Conservation (phyloP, 2,329 filamentous ascomycete genomes). For the Calycina herbarum region DNA sequence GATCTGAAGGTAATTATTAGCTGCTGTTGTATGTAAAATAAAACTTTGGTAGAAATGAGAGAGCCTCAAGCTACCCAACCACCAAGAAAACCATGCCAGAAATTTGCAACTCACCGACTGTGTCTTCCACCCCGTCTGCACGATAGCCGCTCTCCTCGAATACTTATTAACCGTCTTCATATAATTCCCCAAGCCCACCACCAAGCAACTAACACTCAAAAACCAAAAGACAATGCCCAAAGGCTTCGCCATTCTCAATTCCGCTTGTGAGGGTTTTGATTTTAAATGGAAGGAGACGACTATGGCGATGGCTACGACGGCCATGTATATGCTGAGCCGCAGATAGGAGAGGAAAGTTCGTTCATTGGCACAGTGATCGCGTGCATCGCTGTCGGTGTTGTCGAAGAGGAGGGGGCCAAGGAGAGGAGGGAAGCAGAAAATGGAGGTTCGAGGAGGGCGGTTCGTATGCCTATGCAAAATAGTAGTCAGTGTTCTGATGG, state of each 20-base stretch:
- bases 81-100: slow-evolving; percentile 8
- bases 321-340: slow-evolving; percentile 70
- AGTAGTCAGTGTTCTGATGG: not conserved
- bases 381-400: slow-evolving; percentile 63
- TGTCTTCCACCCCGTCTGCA: slow-evolving; percentile 93
- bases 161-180: slow-evolving; percentile 81
- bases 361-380: slow-evolving; percentile 56
- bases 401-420: slow-evolving; percentile 63
- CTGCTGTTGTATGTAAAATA: not conserved
- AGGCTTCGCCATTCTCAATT: slow-evolving; percentile 76
- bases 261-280: slow-evolving; percentile 64
- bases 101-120: slow-evolving; percentile 59
- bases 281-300: slow-evolving; percentile 92
- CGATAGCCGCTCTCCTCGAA: slow-evolving; percentile 73
- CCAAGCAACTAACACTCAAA: slow-evolving; percentile 73
- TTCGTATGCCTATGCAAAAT: not conserved
- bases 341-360: slow-evolving; percentile 39
- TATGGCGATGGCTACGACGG: slow-evolving; percentile 85
- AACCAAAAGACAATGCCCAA: slow-evolving; percentile 88
- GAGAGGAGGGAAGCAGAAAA: slow-evolving; percentile 33
- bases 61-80: not conserved
- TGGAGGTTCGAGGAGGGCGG: slow-evolving; percentile 13
- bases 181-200: slow-evolving; percentile 82
- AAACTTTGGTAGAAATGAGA: not conserved
- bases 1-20: slow-evolving; percentile 45